Conservation (phyloP, 2,329 filamentous ascomycete genomes). For the Exophiala viscosa region DNA sequence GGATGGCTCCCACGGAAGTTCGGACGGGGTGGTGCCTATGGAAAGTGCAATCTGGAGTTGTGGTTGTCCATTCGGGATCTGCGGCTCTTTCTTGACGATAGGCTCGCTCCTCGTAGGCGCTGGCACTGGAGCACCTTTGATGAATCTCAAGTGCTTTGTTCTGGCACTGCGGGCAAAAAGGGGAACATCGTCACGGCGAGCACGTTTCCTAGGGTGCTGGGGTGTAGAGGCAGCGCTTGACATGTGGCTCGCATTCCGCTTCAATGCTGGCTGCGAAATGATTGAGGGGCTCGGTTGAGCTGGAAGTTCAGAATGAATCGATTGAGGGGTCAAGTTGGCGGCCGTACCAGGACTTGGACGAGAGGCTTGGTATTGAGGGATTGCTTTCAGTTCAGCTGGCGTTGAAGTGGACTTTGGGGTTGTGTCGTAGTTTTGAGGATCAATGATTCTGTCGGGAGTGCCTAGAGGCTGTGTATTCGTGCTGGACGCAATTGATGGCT, state of each 20-base stretch:
- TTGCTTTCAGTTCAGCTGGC: slow-evolving; percentile 15
- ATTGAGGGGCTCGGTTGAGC: slow-evolving; percentile 14
- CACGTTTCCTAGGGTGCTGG: slow-evolving; percentile 47
- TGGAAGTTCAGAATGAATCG: slow-evolving; percentile 17
- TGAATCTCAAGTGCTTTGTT: slow-evolving; percentile 31
- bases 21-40: slow-evolving; percentile 28
- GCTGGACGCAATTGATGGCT: slow-evolving; percentile 2
- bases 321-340: slow-evolving; percentile 18
- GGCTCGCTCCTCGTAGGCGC: slow-evolving; percentile 20
- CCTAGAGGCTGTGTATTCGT: slow-evolving; percentile 6
- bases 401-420: slow-evolving; percentile 19
- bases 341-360: slow-evolving; percentile 16
- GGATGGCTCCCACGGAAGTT: slow-evolving; percentile 49
- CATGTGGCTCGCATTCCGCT: slow-evolving; percentile 27
- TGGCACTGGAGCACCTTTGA: slow-evolving; percentile 6
- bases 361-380: slow-evolving; percentile 11
- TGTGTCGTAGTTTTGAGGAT: slow-evolving; percentile 11
- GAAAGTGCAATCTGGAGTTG: slow-evolving; percentile 17
- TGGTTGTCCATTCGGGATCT: slow-evolving; percentile 32
- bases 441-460: slow-evolving; percentile 15
- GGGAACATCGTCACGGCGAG: slow-evolving; percentile 51
- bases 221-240: slow-evolving; percentile 25
- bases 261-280: slow-evolving; percentile 14
- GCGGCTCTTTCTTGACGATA: slow-evolving; percentile 22
- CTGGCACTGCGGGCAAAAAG: slow-evolving; percentile 48